Base-by-base conservation (phyloP, 2,329 filamentous ascomycete species). In the Beauveria asiatica region DNA sequence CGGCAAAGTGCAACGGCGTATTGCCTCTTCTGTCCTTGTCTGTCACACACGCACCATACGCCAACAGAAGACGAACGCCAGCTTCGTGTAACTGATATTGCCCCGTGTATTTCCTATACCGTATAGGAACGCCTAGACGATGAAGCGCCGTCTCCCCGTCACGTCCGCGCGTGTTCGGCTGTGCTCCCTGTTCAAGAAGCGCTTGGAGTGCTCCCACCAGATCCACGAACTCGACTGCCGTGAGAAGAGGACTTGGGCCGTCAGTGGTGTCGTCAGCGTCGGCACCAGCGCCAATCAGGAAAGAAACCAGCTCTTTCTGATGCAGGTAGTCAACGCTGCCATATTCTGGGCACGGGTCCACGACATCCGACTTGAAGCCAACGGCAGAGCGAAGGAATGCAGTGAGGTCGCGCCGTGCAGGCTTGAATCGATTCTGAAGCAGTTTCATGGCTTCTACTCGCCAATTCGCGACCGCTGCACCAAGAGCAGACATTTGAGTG, bases 301-400 rank as follows among this genome's bases (percentile, higher is more conserved):
- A 54, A 44, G 39, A 25, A 54, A 44, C 39, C 39, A 54, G 51
- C 51, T 54, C 51, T 54, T 54, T 54, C 39, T 54, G 51, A 44
- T 54, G 39, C 39, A 54, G 21, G 16, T 54, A 54, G 51, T 54
- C 39, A 44, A 44, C 37, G 51, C 39, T 17, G 23, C 37, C 51
- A 45, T 54, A 54, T 54, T 54, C 51, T 54, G 51, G 51, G 39
- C 16, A 44, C 39, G 45, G 16, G 39, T 42, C 51, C 37, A 54
- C 51, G 21, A 54, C 39, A 5, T 54, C 51, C 21, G 51, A 54
- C 51, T 54, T 54, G 39, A 54, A 54, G 51, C 39, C 39, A 30
- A 54, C 51, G 30, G 39, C 39, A 44, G 37, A 54, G 51, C 11
- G 51, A 39, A 54, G 51, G 5, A 54, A 30, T n/a, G n/a, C n/a